These are phyloP conservation scores for Tolypocladium endophyticum DNA, from an alignment of 2,329 filamentous ascomycete genomes.

Conservation along the genomic window DNA sequence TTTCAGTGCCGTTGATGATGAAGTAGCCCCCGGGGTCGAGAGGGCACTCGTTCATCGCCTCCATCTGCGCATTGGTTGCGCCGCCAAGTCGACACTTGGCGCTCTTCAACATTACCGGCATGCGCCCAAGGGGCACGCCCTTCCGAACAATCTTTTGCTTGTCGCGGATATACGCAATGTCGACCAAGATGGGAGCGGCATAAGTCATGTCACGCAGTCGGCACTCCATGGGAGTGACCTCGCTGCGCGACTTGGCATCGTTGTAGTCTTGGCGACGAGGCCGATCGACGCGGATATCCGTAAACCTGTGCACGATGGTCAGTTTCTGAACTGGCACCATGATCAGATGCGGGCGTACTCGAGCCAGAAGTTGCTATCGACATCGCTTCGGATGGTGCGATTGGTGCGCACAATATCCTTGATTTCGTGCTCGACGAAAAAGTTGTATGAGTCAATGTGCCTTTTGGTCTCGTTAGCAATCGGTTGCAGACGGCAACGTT, in stretches of 20 bases:
- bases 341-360: constrained; percentile 37
- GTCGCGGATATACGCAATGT: constrained; percentile 82
- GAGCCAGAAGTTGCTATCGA: constrained; percentile 85
- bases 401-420: constrained; percentile 95
- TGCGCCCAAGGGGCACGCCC: constrained; percentile 72
- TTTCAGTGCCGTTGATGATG: constrained; percentile 94
- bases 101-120: constrained; percentile 96
- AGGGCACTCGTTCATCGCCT: constrained; percentile 85
- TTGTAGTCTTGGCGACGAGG: constrained; percentile 73
- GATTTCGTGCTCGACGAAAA: constrained; percentile 92
- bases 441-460: constrained; percentile 97
- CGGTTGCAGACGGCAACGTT: background rate
- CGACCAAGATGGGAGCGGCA: constrained; percentile 84
- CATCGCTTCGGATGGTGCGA: constrained; percentile 78
- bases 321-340: background rate
- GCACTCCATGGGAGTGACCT: constrained; percentile 92
- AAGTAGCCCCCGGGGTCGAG: constrained; percentile 97
- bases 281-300: constrained; percentile 76
- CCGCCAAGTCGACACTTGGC: constrained; percentile 81
- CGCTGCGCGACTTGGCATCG: constrained; percentile 56
- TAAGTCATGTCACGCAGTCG: constrained; percentile 97
- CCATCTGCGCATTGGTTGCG: constrained; percentile 82
- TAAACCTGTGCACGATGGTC: constrained; percentile 40
- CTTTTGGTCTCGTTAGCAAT: constrained; percentile 16
- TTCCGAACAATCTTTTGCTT: constrained; percentile 64